Conservation (phyloP, 2,329 filamentous ascomycete species). For the Talaromyces sp. region DNA sequence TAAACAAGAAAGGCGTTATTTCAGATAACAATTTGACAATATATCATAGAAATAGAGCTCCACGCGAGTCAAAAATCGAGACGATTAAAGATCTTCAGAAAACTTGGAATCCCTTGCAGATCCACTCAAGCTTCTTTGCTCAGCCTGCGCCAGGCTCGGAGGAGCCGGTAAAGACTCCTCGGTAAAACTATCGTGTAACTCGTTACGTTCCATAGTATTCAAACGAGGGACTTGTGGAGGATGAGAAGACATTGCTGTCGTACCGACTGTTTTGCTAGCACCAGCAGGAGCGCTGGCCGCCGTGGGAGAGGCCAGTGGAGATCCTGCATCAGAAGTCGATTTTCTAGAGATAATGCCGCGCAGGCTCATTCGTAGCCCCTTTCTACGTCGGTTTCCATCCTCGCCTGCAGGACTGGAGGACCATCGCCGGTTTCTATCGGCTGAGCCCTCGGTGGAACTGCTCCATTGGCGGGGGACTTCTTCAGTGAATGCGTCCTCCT, state of each 20-base stretch:
- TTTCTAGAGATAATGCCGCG: slow-evolving; percentile 24
- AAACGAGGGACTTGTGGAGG: slow-evolving; percentile 12
- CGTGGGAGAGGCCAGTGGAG: slow-evolving; percentile 9
- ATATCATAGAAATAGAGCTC: neutral
- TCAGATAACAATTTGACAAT: neutral
- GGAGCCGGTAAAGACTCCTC: slow-evolving; percentile 30
- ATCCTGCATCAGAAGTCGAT: slow-evolving; percentile 18
- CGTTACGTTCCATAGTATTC: slow-evolving; percentile 20
- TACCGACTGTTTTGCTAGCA: slow-evolving; percentile 10
- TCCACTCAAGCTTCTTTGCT: slow-evolving; percentile 21
- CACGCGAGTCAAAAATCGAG: neutral
- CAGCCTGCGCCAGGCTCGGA: slow-evolving; percentile 18
- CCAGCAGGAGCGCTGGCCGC: neutral
- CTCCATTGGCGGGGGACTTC: slow-evolving; percentile 16
- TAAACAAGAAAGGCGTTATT: neutral
- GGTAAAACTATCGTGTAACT: slow-evolving; percentile 25
- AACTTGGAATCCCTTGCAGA: slow-evolving; percentile 31
- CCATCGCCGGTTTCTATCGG: neutral
- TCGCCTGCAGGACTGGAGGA: slow-evolving; percentile 9
- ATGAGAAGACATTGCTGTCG: slow-evolving; percentile 15
- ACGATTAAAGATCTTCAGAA: slow-evolving; percentile 32
- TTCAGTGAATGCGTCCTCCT: slow-evolving; percentile 8
- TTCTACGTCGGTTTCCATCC: slow-evolving; percentile 16
- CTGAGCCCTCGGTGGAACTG: slow-evolving; percentile 9
- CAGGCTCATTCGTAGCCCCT: slow-evolving; percentile 26